Percentiles rank a stretch among this genome's conserved stretches.
phyloP scores from a whole-genome alignment of 2,329 filamentous ascomycete genomes.

The Hypoxylon rubiginosum region DNA sequence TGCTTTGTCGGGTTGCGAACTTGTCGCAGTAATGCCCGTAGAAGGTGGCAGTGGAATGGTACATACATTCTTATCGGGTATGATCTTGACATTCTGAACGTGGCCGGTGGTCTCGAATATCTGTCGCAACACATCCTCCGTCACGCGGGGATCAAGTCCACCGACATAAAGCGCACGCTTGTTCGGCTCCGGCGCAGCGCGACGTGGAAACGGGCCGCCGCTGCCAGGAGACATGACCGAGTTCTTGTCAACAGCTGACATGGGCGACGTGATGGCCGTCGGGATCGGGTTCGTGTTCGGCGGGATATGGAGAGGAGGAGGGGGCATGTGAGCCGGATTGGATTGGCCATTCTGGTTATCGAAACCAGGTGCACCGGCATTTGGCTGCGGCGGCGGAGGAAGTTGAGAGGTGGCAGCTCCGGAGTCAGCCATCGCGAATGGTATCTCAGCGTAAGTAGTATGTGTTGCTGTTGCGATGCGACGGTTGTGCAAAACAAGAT shows the following conservation, averaged over 20 bases:
- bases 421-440: conserved; percentile 78
- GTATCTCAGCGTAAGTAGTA: conserved; percentile 23
- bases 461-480: conserved; percentile 11
- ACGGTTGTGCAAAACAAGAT: conserved; percentile 34
- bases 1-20: neutral
- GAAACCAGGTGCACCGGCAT: conserved; percentile 80
- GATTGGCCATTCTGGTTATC: conserved; percentile 79
- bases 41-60: neutral
- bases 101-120: conserved; percentile 99
- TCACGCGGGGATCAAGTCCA: conserved; percentile 93
- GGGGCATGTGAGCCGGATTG: conserved; percentile 84
- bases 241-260: conserved; percentile 73
- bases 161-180: conserved; percentile 98
- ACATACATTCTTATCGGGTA: conserved; percentile 99
- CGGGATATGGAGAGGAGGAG: conserved; percentile 91
- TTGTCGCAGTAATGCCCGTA: neutral
- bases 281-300: conserved; percentile 97
- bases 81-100: conserved; percentile 99
- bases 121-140: conserved; percentile 94
- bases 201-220: conserved; percentile 83
- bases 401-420: conserved; percentile 75
- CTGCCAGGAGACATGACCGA: conserved; percentile 88
- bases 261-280: conserved; percentile 89
- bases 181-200: conserved; percentile 96
- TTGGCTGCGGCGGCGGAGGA: conserved; percentile 76